These are phyloP conservation scores for Arctium minus DNA, from an alignment of 129 eudicot genomes.

Conservation along the genomic window DNA sequence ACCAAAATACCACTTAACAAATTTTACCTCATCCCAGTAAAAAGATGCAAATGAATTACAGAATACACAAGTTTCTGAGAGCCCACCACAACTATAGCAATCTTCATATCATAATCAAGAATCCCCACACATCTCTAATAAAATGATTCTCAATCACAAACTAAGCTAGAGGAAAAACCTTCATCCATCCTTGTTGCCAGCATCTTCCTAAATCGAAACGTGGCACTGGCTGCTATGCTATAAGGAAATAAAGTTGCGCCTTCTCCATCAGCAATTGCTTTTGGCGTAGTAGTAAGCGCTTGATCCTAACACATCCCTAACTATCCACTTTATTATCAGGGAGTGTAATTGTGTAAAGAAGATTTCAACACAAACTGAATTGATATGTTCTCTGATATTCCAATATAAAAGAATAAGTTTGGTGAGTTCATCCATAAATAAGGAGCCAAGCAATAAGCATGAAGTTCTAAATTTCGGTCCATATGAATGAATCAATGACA, in stretches of 20 bases:
- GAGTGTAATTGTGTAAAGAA: neutral
- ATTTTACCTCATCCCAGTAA: neutral
- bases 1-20: neutral
- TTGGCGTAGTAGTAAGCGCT: too few relatives aligned
- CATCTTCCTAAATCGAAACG: too few relatives aligned
- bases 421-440: neutral
- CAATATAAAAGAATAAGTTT: neutral
- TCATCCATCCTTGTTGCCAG: neutral
- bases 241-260: too few relatives aligned
- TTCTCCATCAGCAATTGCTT: too few relatives aligned
- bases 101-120: neutral
- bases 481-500: neutral
- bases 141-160: neutral
- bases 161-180: neutral
- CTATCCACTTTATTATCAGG: neutral
- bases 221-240: too few relatives aligned
- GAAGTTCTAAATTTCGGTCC: neutral
- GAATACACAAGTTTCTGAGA: neutral
- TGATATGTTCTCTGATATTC: neutral
- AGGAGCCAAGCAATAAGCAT: neutral
- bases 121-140: neutral
- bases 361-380: neutral
- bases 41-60: neutral
- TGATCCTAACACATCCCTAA: neutral
- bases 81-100: neutral